A percentile compares a stretch with the other conserved stretches of the same genome.
Conservation (phyloP, 139 green algal genomes). For the Coccomyxa sp. region DNA sequence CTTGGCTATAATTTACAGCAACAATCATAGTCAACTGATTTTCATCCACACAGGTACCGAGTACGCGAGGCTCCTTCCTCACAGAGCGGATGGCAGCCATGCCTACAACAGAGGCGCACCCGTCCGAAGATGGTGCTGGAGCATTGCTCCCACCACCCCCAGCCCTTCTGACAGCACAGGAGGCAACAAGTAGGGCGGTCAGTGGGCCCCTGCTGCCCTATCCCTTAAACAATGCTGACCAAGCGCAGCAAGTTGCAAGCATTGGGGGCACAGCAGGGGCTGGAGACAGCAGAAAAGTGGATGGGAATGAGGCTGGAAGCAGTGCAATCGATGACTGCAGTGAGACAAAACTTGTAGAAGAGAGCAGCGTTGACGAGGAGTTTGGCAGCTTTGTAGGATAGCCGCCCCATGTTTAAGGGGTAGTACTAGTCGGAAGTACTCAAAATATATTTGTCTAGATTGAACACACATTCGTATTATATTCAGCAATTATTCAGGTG, state of each 20-base stretch:
- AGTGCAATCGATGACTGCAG: neutral
- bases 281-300: neutral
- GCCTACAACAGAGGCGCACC: neutral
- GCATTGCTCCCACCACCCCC: neutral
- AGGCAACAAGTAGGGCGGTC: neutral
- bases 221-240: neutral
- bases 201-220: neutral
- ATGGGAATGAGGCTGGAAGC: neutral
- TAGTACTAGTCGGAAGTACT: too few relatives aligned
- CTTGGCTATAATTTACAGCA: neutral
- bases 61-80: neutral
- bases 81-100: neutral
- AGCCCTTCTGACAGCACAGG: neutral
- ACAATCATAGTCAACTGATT: neutral
- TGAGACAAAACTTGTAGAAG: neutral
- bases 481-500: too few relatives aligned
- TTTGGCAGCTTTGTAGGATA: conserved; percentile 1
- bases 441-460: neutral
- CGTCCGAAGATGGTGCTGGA: too few relatives aligned
- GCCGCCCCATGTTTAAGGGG: too few relatives aligned
- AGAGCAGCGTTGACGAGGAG: neutral
- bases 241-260: neutral
- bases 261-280: neutral
- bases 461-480: too few relatives aligned
- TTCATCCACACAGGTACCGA: neutral